Conservation (phyloP, 2,329 filamentous ascomycete species). For the Chrysoporthe cubensis region DNA sequence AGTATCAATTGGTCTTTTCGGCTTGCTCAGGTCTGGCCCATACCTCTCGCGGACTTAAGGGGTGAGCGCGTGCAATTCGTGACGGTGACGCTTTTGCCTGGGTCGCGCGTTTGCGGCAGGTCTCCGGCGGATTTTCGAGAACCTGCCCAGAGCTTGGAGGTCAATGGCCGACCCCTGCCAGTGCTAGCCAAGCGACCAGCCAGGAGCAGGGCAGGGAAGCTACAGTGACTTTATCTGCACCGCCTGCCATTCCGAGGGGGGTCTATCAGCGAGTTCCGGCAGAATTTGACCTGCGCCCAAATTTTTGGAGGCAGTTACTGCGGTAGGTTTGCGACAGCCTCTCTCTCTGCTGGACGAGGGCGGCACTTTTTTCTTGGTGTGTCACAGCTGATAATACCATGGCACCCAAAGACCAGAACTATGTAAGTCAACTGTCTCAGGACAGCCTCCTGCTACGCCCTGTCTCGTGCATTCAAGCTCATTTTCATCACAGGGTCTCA, state of each 20-base stretch:
- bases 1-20: slow-evolving; percentile 30
- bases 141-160: slow-evolving; percentile 9
- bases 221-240: slow-evolving; percentile 18
- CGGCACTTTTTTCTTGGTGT: not conserved
- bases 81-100: slow-evolving; percentile 30
- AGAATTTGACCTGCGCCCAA: slow-evolving; percentile 22
- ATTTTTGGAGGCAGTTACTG: slow-evolving; percentile 13
- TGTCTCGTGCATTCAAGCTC: not conserved
- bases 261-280: slow-evolving; percentile 12
- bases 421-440: not conserved
- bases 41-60: slow-evolving; percentile 27
- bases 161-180: slow-evolving; percentile 3
- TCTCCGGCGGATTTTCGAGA: slow-evolving; percentile 28
- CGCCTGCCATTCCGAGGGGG: slow-evolving; percentile 9
- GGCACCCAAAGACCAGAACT: slow-evolving; percentile 7
- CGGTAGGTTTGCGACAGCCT: slow-evolving; percentile 1
- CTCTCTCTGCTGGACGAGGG: slow-evolving; percentile 5
- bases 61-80: slow-evolving; percentile 25
- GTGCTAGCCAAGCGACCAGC: slow-evolving; percentile 3
- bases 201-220: slow-evolving; percentile 19
- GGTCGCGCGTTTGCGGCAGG: slow-evolving; percentile 28
- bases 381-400: not conserved
- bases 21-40: not conserved
- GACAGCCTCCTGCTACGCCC: not conserved
- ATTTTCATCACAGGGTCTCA: slow-evolving; percentile 40